Conservation (phyloP, 2,329 filamentous ascomycete species). For the Thielaviopsis ethacetica region DNA sequence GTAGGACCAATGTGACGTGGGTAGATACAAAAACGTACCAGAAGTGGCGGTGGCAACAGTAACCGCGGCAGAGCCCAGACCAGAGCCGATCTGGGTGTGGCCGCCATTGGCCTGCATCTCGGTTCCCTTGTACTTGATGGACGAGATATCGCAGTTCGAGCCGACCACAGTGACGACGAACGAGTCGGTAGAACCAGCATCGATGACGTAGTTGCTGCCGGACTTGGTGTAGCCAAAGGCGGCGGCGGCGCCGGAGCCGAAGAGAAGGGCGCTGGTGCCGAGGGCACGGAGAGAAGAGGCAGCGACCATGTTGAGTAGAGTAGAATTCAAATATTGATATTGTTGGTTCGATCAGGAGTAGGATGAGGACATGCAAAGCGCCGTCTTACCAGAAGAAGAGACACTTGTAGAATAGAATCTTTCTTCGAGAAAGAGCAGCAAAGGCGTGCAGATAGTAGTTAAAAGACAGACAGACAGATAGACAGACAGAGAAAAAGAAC, state of each 20-base stretch:
- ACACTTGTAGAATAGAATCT: neutral
- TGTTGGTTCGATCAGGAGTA: neutral
- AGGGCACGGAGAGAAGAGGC: constrained; percentile 2
- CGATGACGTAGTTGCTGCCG: constrained; percentile 26
- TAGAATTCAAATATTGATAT: neutral
- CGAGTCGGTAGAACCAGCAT: constrained; percentile 31
- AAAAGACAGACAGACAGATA: neutral
- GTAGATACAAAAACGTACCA: constrained; percentile 3
- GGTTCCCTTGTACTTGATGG: constrained; percentile 40
- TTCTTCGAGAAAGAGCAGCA: neutral
- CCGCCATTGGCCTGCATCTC: constrained; percentile 39
- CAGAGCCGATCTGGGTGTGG: constrained; percentile 41
- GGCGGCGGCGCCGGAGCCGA: constrained; percentile 19
- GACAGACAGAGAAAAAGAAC: neutral
- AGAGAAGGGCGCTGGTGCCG: neutral
- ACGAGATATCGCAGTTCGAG: constrained; percentile 45
- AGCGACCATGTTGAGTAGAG: constrained; percentile 6
- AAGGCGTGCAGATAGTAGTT: neutral
- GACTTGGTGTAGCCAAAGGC: constrained; percentile 27
- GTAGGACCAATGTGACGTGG: too few species aligned
- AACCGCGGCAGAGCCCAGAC: constrained; percentile 41
- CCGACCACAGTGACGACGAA: constrained; percentile 34
- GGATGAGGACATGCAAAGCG: neutral
- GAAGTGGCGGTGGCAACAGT: constrained; percentile 24
- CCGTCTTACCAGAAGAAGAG: constrained; percentile 6